Conservation (phyloP, 768 basidiomycete genomes). For the Gloeostereum incarnatum region DNA sequence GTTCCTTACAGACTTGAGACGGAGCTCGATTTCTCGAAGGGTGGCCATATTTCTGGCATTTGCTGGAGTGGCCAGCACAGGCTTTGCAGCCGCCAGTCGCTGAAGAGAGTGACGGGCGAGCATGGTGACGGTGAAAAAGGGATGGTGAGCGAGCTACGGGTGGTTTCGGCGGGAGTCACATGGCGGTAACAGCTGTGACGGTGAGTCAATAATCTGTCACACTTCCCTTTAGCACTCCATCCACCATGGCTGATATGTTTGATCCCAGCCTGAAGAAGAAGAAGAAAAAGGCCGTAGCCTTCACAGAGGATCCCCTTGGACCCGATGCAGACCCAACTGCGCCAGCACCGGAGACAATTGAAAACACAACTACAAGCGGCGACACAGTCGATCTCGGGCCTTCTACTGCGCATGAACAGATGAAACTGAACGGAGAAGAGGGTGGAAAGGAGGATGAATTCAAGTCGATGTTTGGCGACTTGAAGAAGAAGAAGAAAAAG, state of each 20-base stretch:
- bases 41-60: conserved; percentile 89
- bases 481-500: conserved; percentile 93
- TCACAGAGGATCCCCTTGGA: conserved; percentile 77
- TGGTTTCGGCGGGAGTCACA: conserved; percentile 13
- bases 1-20: conserved; percentile 93
- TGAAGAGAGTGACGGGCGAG: conserved; percentile 37
- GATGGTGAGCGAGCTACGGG: conserved; percentile 3
- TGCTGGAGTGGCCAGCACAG: conserved; percentile 31
- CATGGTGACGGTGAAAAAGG: conserved; percentile 22
- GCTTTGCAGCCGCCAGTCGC: conserved; percentile 26
- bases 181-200: conserved; percentile 16
- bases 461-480: conserved; percentile 79
- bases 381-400: conserved; percentile 73
- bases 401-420: conserved; percentile 65
- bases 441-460: conserved; percentile 54
- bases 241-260: conserved; percentile 61
- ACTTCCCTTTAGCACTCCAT: conserved; percentile 7
- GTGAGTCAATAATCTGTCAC: conserved; percentile 9
- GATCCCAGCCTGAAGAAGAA: conserved; percentile 80
- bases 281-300: conserved; percentile 83
- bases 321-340: conserved; percentile 77
- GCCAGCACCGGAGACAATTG: conserved; percentile 67
- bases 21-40: conserved; percentile 92
- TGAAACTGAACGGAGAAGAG: conserved; percentile 41
- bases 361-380: conserved; percentile 58